Evolutionary conservation across 345 rosid genomes (phyloP), one percentile per base, ranked within the genome.

Genomic region (Pistacia vera): DNA sequence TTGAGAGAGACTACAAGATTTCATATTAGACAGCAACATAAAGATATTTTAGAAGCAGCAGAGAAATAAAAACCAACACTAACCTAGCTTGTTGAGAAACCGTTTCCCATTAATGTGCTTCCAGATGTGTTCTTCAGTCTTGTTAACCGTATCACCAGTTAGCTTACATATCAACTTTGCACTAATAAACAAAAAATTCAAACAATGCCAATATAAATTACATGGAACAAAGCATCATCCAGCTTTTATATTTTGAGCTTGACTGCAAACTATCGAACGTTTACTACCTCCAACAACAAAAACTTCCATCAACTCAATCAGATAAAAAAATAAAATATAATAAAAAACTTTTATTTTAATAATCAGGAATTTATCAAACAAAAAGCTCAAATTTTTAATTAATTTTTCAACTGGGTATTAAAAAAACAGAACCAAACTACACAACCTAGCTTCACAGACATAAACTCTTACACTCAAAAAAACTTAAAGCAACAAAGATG

Each of bases 91-190:
- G 81, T 86, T 89, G 79, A 95, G 97, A 88, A 95, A 95, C 52
- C 93, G 82, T 73, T 67, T 92, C 44, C 98, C 98, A 5, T 90
- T 92, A 70, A 95, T 79, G 49, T 95, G 99, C 84, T 93, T 95
- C 97, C 96, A 95, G 46, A 93, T 88, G 76, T 95, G 99, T 73
- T 93, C 93, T 84, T 93, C 97, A 4, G 87, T 85, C 78, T 95
- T 95, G 80, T 95, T 95, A 68, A 95, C 92, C 7, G 86, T 86
- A 81, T 92, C 92, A 33, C 94, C 97, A 1, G 98, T 95, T 66
- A 95, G 84, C 81, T 92, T 95, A 83, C 99, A 93, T 77, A 87
- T 83, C 81, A 95, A 79, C 83, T 90, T 93, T 2, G 97, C 89
- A 76, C 99, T 95, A 84, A 81, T 30, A 76, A 75, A 62, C 10